Base-by-base conservation (phyloP, 345 rosid genomes). In the Lumnitzera racemosa region DNA sequence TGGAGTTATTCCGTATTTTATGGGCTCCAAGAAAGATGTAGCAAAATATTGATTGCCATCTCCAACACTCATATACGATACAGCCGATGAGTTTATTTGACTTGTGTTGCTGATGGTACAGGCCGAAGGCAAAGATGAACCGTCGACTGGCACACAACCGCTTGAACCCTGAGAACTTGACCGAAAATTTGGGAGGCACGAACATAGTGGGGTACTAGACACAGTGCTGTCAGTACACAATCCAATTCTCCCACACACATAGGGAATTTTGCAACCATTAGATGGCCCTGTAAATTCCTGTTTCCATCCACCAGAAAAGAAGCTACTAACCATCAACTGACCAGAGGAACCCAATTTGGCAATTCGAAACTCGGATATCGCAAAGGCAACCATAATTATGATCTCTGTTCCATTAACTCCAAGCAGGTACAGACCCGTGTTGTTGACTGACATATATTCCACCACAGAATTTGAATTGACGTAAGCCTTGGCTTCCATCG, bases 291-390 rank as follows among this genome's bases (percentile, higher is more conserved):
- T 71, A 65, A 83, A 72, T n/a, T 89, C 95, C 57, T 69, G 76
- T 48, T 62, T 63, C 74, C 65, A 60, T 11, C 24, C 43, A 50
- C 73, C 69, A 24, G 71, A 70, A 1, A 86, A 75, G 57, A 81
- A 76, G 69, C 85, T 78, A 61, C 24, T 71, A 24, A 91, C 57
- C 11, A 55, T 61, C 36, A 91, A 76, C 68, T 60, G 71, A 52
- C 98, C 96, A 0, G 90, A 82, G 24, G 70, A 53, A 64, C 67
- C 84, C 73, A 91, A 65, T 74, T 67, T 76, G 4, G 78, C 98
- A 15, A 87, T 51, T 13, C 82, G 82, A 65, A 91, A 86, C 59
- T 76, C 76, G 27, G 79, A 53, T n/a, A 58, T 64, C 20, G 73
- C 56, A 72, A 87, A 67, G 55, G 54, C 67, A 41, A 89, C 73